These are phyloP conservation scores for Mimosa pudica DNA, from an alignment of 306 rosid species.

Conservation along the genomic window DNA sequence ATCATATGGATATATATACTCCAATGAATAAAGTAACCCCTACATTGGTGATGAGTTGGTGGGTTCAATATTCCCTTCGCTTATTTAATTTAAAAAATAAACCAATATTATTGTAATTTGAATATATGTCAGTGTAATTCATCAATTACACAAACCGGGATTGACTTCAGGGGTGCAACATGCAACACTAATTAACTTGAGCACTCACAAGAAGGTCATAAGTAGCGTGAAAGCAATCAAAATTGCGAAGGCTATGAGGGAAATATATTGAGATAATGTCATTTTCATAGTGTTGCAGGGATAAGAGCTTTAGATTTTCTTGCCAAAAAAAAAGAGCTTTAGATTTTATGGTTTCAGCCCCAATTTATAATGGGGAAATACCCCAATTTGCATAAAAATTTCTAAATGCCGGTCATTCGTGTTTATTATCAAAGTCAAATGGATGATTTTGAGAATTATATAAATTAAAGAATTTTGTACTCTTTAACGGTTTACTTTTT, in stretches of 20 bases:
- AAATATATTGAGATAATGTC: neutral
- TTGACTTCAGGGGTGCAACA: neutral
- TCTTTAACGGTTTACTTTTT: neutral
- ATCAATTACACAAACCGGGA: neutral
- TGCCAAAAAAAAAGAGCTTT: neutral
- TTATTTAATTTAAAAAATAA: too few species aligned
- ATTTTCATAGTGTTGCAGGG: neutral
- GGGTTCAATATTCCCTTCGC: neutral
- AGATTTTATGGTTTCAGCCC: neutral
- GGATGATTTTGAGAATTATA: neutral
- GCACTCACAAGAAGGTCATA: neutral
- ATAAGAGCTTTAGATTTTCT: neutral
- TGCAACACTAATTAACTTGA: neutral
- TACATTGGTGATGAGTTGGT: neutral
- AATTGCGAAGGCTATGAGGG: neutral
- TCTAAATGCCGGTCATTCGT: neutral
- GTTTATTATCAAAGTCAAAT: neutral
- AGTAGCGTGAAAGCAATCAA: neutral
- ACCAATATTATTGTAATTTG: neutral
- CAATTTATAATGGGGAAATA: too few species aligned
- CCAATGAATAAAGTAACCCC: too few species aligned
- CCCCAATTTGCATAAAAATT: neutral
- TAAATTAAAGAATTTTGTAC: too few species aligned
- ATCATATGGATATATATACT: neutral
- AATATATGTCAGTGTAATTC: neutral